Percentiles rank a stretch among this genome's conserved stretches.
Conservation (phyloP, 148 eudicot species). For the Rheum nobile region DNA sequence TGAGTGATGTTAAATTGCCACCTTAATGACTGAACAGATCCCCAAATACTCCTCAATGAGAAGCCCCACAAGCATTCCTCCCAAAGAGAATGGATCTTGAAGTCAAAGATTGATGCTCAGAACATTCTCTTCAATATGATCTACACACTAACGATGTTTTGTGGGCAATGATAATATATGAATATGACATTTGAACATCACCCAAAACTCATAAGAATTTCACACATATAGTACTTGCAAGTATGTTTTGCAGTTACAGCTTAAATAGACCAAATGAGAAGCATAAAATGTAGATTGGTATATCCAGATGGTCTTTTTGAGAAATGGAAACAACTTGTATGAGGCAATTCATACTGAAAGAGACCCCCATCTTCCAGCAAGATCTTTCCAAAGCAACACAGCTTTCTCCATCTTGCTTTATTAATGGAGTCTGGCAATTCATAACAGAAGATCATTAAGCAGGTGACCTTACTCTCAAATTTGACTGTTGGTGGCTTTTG, state of each 20-base stretch:
- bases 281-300: neutral
- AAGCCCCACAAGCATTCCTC: neutral
- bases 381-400: neutral
- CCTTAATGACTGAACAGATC: neutral
- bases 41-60: neutral
- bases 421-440: neutral
- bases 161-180: neutral
- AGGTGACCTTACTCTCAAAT: constrained; percentile 2
- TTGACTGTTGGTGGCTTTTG: constrained; percentile 16
- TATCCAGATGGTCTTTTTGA: neutral
- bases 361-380: too few species aligned
- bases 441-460: neutral
- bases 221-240: neutral
- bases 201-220: neutral
- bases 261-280: neutral
- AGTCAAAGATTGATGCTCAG: neutral
- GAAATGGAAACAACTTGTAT: neutral
- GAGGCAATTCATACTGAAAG: neutral
- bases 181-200: neutral
- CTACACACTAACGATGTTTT: neutral
- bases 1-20: neutral
- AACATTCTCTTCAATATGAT: neutral
- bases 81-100: neutral
- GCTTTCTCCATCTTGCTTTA: neutral
- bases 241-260: neutral